These are phyloP conservation scores for Aspergillus nomiae DNA, from an alignment of 2,329 filamentous ascomycete species.

Conservation along the genomic window DNA sequence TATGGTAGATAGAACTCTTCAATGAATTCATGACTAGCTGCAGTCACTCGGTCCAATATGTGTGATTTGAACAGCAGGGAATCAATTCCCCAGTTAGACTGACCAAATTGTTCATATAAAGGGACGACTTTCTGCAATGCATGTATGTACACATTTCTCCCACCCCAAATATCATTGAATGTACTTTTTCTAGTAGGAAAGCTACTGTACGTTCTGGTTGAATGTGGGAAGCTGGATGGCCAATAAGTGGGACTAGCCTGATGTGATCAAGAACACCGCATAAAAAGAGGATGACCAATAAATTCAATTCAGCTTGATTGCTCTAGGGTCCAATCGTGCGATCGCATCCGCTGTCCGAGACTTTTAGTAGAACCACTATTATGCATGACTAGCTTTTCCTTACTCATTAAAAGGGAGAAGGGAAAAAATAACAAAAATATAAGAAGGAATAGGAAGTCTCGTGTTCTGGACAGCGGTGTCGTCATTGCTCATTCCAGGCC, in stretches of 20 bases:
- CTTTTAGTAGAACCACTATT: background rate
- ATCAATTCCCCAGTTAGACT: background rate
- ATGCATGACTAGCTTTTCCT: background rate
- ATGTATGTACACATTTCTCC: background rate
- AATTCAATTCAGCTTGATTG: background rate
- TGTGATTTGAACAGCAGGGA: background rate
- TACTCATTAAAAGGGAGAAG: background rate
- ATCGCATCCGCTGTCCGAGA: background rate
- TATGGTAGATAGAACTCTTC: background rate
- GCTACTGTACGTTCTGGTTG: background rate
- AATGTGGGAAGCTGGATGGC: background rate
- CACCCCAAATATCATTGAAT: background rate
- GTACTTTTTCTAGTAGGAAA: background rate
- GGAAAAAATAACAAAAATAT: background rate
- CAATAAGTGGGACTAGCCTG: background rate
- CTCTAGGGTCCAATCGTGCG: background rate
- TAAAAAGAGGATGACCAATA: background rate
- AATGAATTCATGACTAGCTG: background rate
- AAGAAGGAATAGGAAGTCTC: background rate
- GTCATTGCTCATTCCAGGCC: conserved; percentile 1
- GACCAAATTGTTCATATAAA: background rate
- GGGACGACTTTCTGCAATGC: too few relatives aligned
- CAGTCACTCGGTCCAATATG: background rate
- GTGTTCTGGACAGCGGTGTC: conserved; percentile 4
- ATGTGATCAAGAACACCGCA: background rate